Evolutionary conservation across 352 stramenopile species (phyloP), one percentile per base, ranked within the genome.

Genomic region (Phytopythium montanum): DNA sequence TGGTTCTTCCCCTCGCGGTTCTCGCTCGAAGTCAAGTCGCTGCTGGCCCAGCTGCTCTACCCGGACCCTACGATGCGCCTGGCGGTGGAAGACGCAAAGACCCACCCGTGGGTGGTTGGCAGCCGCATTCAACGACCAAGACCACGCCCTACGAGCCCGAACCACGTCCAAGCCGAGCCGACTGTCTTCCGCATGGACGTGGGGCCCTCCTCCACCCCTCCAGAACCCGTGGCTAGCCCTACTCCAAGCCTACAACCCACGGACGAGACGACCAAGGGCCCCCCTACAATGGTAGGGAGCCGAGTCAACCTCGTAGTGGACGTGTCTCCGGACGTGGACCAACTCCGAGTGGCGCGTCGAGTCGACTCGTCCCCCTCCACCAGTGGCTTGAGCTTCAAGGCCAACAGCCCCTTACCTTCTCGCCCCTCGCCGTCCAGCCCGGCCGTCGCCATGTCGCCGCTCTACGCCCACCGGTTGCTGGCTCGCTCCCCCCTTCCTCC

Each of bases 1-100:
- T 96, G 88, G 88, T 93, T 96, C 49, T 96, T 94, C 34, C 81
- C 88, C 2, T 26, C 72, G 13, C 80, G 82, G 44, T 95, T 96
- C 50, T 84, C 86, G 10, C 61, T 83, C 26, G 82, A 93, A 50
- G 64, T 86, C 31, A 95, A 93, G 64, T 85, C 73, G 26, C 59
- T 96, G 13, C 74, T 95, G 21, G 79, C 82, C 0, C 84, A 90
- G 63, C 60, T 96, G 31, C 59, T 96, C 19, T 90, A 95, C 39
- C 88, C 88, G 0, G 85, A 95, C 61, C 70, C 88, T 25, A 84
- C 65, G 42, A 88, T 90, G 79, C 75, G 88, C 10, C 51, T 95
- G 10, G 78, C 78, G 2, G 85, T 96, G 18, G 78, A 89, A 5
- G 86, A 95, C 53, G 78, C 86, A 3, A 74, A 84, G 29, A 68